A percentile compares a stretch with the other conserved stretches of the same genome.
These are phyloP conservation scores for Fusarium euwallaceae DNA, from an alignment of 2,329 filamentous ascomycete species.

Conservation along the genomic window DNA sequence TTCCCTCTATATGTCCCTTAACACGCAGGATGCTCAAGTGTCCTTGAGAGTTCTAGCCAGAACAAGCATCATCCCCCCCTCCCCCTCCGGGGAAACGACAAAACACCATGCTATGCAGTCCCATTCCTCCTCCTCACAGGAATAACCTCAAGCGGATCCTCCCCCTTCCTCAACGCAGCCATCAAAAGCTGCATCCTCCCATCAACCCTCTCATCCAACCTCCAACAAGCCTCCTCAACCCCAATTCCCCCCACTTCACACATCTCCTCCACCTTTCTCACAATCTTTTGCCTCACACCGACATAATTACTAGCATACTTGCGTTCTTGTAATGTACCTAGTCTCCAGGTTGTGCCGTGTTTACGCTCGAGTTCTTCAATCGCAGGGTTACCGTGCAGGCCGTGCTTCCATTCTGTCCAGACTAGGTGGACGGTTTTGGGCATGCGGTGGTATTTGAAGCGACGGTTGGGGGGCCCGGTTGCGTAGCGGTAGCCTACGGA, in stretches of 20 bases:
- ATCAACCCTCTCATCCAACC: conserved; percentile 39
- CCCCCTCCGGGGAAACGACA: too few relatives aligned
- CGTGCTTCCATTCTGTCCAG: conserved; percentile 44
- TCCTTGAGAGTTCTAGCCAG: neutral
- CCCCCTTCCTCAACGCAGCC: conserved; percentile 28
- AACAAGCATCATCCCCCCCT: neutral
- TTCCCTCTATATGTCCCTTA: neutral
- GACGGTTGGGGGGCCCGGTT: conserved; percentile 22
- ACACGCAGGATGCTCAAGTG: neutral
- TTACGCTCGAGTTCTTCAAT: conserved; percentile 39
- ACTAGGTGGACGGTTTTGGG: conserved; percentile 39
- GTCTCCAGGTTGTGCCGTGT: conserved; percentile 41
- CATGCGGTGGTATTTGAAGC: conserved; percentile 43
- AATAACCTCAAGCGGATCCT: conserved; percentile 43
- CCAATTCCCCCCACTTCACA: neutral
- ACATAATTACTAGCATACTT: conserved; percentile 49
- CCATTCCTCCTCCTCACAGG: neutral
- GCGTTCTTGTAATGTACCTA: conserved; percentile 26
- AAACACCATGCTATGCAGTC: neutral
- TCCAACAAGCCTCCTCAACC: conserved; percentile 21
- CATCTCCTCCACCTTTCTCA: conserved; percentile 36
- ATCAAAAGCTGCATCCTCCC: conserved; percentile 43
- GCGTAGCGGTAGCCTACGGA: conserved; percentile 33
- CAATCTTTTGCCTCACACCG: conserved; percentile 39
- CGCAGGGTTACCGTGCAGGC: conserved; percentile 35